phyloP scores from a whole-genome alignment of 1,284 basidiomycete genomes.

The Sanghuangporus weigelae region DNA sequence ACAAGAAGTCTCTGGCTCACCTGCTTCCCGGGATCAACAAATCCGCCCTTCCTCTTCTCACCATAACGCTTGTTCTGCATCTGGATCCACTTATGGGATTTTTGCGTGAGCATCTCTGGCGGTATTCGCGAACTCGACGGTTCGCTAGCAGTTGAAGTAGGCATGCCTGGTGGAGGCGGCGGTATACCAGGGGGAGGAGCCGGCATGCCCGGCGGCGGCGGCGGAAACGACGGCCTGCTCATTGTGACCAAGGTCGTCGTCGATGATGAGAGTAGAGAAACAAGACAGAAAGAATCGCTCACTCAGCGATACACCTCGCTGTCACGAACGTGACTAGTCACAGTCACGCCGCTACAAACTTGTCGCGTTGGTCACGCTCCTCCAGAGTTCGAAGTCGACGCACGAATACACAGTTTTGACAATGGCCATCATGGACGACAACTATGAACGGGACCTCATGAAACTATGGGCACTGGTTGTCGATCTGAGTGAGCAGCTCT shows the following conservation, averaged over 20 bases:
- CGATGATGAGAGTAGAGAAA: slow-evolving; percentile 26
- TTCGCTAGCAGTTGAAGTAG: slow-evolving; percentile 29
- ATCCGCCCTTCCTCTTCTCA: slow-evolving; percentile 83
- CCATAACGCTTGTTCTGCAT: slow-evolving; percentile 90
- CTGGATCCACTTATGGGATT: slow-evolving; percentile 91
- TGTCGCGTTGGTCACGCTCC: not conserved
- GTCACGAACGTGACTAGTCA: not conserved
- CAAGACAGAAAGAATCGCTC: slow-evolving; percentile 15
- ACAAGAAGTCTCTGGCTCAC: slow-evolving; percentile 34
- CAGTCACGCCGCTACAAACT: slow-evolving; percentile 1
- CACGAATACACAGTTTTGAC: slow-evolving; percentile 17
- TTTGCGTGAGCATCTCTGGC: slow-evolving; percentile 76
- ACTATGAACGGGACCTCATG: slow-evolving; percentile 50
- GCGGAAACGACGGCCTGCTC: slow-evolving; percentile 50
- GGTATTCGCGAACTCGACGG: slow-evolving; percentile 58
- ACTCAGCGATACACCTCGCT: not conserved
- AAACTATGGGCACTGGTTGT: slow-evolving; percentile 72
- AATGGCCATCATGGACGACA: slow-evolving; percentile 38
- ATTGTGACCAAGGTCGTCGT: slow-evolving; percentile 28
- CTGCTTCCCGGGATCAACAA: slow-evolving; percentile 92
- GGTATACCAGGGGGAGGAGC: slow-evolving; percentile 60
- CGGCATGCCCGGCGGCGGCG: slow-evolving; percentile 57
- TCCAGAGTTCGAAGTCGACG: not conserved
- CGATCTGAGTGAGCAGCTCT: slow-evolving; percentile 81
- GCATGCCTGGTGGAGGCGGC: slow-evolving; percentile 39